A percentile compares a stretch with the other conserved stretches of the same genome.
These are phyloP conservation scores for Aspergillus nanangensis DNA, from an alignment of 495 filamentous ascomycete genomes.

Conservation along the genomic window DNA sequence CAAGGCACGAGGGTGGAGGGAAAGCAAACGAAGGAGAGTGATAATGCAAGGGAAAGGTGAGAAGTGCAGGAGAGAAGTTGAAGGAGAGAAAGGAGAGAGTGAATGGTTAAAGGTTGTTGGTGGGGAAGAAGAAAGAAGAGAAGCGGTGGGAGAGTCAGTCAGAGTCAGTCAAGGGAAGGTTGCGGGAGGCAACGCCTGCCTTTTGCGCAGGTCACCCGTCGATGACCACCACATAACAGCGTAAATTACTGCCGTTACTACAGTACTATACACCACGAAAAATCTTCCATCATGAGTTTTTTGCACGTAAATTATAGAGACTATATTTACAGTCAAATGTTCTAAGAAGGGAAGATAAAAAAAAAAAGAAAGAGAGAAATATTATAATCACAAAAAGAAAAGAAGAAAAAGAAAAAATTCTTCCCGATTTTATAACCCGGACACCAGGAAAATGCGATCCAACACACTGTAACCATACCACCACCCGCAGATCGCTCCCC, in stretches of 20 bases:
- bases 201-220: constrained; percentile 20
- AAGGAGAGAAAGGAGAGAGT: constrained; percentile 23
- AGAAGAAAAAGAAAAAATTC: constrained; percentile 5
- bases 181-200: constrained; percentile 44
- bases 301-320: too few species aligned
- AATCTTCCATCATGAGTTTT: too few species aligned
- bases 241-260: neutral
- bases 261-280: too few species aligned
- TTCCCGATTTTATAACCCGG: constrained; percentile 4
- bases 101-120: constrained; percentile 17
- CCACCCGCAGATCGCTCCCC: neutral
- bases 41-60: constrained; percentile 21
- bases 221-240: constrained; percentile 6
- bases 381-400: constrained; percentile 2
- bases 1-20: constrained; percentile 12
- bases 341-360: neutral
- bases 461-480: constrained; percentile 6
- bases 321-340: neutral
- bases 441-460: constrained; percentile 23
- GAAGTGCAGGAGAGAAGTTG: constrained; percentile 16
- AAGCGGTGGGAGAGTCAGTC: constrained; percentile 45
- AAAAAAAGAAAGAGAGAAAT: neutral
- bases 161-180: constrained; percentile 25
- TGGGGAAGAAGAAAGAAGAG: constrained; percentile 38
- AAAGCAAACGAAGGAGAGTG: constrained; percentile 9